These are phyloP conservation scores for Wallacemonas collosoma DNA, from an alignment of 208 protist genomes.

Conservation along the genomic window DNA sequence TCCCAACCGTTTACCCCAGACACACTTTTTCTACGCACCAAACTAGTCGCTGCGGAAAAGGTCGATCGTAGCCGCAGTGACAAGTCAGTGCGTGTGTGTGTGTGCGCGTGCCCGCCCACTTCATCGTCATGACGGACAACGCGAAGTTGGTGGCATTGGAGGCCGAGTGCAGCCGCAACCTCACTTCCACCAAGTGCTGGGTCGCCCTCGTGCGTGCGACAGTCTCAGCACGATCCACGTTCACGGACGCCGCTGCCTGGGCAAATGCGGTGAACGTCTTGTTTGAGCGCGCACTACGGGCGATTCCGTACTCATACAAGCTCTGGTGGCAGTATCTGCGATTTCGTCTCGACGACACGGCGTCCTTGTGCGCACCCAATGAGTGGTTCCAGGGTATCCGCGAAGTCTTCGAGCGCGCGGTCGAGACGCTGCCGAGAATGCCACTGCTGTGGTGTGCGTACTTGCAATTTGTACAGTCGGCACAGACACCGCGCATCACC, in stretches of 20 bases:
- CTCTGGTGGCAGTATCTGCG: conserved; percentile 75
- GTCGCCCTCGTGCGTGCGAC: conserved; percentile 48
- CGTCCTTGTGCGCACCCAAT: conserved; percentile 37
- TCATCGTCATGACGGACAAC: conserved; percentile 24
- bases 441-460: conserved; percentile 74
- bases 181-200: conserved; percentile 60
- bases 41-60: no score
- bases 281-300: conserved; percentile 76
- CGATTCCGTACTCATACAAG: conserved; percentile 80
- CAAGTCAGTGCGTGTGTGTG: no score
- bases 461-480: conserved; percentile 64
- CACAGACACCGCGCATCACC: conserved; percentile 51
- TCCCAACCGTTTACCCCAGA: no score
- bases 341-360: conserved; percentile 55
- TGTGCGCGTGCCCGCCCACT: background rate
- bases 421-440: conserved; percentile 76
- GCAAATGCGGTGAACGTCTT: conserved; percentile 68
- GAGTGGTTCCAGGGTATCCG: conserved; percentile 76
- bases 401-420: conserved; percentile 67
- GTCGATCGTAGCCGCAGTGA: no score
- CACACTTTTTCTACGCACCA: no score
- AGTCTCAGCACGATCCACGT: conserved; percentile 13
- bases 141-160: conserved; percentile 56
- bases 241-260: conserved; percentile 27
- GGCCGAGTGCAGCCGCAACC: conserved; percentile 62